Percentiles rank a stretch among this genome's conserved stretches.
Conservation (phyloP, 73 alveolate genomes). For the Paramecium tetraurelia region DNA sequence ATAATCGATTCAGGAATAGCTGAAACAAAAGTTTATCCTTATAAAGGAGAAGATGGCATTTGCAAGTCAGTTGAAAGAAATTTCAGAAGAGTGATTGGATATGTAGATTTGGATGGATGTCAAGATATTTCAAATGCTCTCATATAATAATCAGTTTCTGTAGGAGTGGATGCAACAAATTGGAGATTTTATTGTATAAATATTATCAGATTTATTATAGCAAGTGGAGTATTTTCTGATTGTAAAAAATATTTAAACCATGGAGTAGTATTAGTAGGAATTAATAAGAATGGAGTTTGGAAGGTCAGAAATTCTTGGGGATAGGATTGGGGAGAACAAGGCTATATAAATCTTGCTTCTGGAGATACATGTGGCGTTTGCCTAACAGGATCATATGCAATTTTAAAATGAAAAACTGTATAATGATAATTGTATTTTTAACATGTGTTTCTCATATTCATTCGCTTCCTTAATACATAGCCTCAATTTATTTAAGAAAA, state of each 20-base stretch:
- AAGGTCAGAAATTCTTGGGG: constrained; percentile 70
- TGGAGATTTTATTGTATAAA: constrained; percentile 47
- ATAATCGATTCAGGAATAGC: constrained; percentile 40
- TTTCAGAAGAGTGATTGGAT: constrained; percentile 36
- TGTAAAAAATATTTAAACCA: constrained; percentile 55
- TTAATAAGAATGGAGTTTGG: constrained; percentile 16
- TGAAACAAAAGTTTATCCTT: constrained; percentile 68
- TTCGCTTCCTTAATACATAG: constrained; percentile 64
- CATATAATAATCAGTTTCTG: constrained; percentile 45
- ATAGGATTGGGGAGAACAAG: constrained; percentile 64
- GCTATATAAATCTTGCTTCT: constrained; percentile 49
- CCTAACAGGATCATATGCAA: neutral
- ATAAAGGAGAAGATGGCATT: neutral
- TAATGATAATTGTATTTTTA: neutral
- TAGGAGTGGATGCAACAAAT: constrained; percentile 57
- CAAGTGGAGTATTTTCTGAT: constrained; percentile 47
- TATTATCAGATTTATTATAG: neutral
- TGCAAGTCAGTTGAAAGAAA: neutral
- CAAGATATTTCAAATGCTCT: constrained; percentile 9
- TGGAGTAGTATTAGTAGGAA: constrained; percentile 61
- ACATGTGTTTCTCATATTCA: neutral
- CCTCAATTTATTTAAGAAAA: constrained; percentile 70
- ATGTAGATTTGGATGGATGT: constrained; percentile 34
- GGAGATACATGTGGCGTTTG: constrained; percentile 60
- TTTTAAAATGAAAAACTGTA: neutral